phyloP scores from a whole-genome alignment of 2,329 filamentous ascomycete genomes.

The Pseudogymnoascus sp. region DNA sequence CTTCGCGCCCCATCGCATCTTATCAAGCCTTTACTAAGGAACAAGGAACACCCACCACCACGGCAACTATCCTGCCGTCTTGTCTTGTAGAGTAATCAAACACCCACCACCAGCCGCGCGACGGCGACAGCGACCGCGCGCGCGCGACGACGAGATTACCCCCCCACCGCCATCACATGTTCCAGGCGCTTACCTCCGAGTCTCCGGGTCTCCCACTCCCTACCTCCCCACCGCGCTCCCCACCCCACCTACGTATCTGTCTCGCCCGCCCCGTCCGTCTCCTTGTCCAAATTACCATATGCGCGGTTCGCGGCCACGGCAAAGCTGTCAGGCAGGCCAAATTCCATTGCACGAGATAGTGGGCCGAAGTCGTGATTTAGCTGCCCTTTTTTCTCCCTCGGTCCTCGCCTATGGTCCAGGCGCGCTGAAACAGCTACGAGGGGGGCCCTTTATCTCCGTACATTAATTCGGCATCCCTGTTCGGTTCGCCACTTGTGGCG shows the following conservation, averaged over 20 bases:
- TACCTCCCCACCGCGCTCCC: background rate
- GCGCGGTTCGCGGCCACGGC: background rate
- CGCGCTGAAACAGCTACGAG: too few relatives aligned
- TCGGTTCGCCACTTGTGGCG: background rate
- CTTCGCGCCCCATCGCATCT: background rate
- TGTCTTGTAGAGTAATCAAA: background rate
- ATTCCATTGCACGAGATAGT: background rate
- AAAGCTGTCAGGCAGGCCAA: background rate
- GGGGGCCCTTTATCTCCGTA: background rate
- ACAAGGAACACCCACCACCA: background rate
- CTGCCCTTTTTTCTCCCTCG: too few relatives aligned
- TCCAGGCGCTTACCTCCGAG: conserved; percentile 2
- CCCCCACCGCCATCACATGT: background rate
- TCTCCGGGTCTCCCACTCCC: background rate
- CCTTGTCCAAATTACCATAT: background rate
- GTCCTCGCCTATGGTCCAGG: too few relatives aligned
- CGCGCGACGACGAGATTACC: too few relatives aligned
- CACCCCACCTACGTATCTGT: background rate
- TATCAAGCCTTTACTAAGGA: background rate
- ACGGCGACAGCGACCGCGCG: background rate
- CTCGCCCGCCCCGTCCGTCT: background rate
- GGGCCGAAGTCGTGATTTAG: background rate
- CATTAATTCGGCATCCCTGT: background rate
- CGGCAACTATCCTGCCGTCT: background rate
- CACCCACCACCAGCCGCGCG: background rate